Conservation (phyloP, 495 filamentous ascomycete genomes). For the Evernia prunastri region DNA sequence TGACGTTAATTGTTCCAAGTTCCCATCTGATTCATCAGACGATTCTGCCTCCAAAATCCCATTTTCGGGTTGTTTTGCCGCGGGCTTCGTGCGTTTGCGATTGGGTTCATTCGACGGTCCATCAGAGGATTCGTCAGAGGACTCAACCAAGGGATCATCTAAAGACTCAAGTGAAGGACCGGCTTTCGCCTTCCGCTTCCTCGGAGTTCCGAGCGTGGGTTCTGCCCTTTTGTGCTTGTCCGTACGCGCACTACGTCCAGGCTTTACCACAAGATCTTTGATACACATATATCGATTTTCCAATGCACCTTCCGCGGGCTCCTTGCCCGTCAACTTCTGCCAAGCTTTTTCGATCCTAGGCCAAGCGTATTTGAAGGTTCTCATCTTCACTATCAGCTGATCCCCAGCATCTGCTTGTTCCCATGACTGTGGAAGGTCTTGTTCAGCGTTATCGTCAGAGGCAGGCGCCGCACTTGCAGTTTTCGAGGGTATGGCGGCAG, state of each 20-base stretch:
- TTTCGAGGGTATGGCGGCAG: background rate
- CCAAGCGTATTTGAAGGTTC: background rate
- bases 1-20: background rate
- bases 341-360: background rate
- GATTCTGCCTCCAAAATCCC: background rate
- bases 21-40: background rate
- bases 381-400: background rate
- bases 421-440: constrained; percentile 1
- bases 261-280: background rate
- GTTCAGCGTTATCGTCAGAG: background rate
- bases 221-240: too few species aligned
- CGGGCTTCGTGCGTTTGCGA: background rate
- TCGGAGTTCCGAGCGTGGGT: background rate
- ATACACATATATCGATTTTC: background rate
- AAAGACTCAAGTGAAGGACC: background rate
- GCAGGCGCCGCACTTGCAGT: background rate
- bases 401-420: background rate
- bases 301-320: background rate
- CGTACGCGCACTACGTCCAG: too few species aligned
- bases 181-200: background rate
- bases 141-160: background rate
- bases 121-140: background rate
- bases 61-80: background rate
- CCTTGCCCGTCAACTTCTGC: background rate
- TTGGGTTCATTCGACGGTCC: background rate